These are phyloP conservation scores for Boletus subparvulus DNA, from an alignment of 768 basidiomycete species.

Conservation along the genomic window DNA sequence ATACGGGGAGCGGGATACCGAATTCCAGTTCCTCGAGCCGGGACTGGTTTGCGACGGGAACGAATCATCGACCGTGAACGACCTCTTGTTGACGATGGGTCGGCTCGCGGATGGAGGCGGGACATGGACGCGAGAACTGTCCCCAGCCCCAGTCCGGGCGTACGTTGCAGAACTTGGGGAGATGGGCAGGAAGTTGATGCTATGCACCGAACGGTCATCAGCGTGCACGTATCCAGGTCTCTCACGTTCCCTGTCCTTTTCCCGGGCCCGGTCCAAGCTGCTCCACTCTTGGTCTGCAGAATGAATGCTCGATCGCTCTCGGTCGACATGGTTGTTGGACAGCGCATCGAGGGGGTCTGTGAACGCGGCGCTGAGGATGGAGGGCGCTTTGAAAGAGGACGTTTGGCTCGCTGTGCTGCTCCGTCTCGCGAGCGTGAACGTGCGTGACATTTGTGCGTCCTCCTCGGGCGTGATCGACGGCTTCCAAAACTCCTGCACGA, in stretches of 20 bases:
- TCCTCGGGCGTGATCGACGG: constrained; percentile 47
- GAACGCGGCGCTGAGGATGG: constrained; percentile 41
- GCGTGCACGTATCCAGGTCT: constrained; percentile 10
- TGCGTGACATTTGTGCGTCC: constrained; percentile 41
- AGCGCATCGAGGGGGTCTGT: constrained; percentile 21
- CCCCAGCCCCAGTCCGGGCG: constrained; percentile 8
- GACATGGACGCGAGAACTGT: constrained; percentile 15
- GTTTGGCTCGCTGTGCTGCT: constrained; percentile 51
- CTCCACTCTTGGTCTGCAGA: constrained; percentile 30
- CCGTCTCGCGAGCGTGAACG: constrained; percentile 43
- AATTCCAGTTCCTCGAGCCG: constrained; percentile 21
- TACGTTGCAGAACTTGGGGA: constrained; percentile 19
- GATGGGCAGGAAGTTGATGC: background rate
- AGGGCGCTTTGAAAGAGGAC: constrained; percentile 46
- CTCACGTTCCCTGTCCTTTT: constrained; percentile 26
- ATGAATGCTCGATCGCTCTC: constrained; percentile 29
- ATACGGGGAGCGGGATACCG: constrained; percentile 24
- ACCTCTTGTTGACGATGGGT: constrained; percentile 31
- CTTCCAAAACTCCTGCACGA: constrained; percentile 49
- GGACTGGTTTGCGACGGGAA: constrained; percentile 24
- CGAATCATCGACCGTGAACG: constrained; percentile 28
- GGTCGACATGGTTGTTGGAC: constrained; percentile 18
- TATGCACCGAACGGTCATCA: constrained; percentile 26
- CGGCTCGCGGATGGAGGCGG: constrained; percentile 32
- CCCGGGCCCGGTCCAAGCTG: constrained; percentile 24